Evolutionary conservation across 768 basidiomycete species (phyloP), one percentile per base, ranked within the genome.

Genomic region (Tulasnella sp.): DNA sequence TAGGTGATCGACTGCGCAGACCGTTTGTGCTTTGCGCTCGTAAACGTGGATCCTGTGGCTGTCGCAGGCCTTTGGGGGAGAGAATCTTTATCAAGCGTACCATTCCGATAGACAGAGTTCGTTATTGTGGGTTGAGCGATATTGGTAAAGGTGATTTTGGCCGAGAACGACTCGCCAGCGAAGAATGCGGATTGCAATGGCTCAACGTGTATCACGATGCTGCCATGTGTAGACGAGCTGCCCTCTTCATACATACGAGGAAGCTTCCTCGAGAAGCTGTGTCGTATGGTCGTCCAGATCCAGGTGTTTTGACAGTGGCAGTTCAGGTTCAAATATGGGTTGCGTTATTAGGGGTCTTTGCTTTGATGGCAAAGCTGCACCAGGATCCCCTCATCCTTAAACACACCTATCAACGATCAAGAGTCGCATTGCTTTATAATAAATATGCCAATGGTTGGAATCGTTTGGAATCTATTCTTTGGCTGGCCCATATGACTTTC

Each of bases 141-240:
- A 69, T 95, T 96, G 51, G 86, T 85, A 71, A 96, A 91, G 0
- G 87, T 86, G 64, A 97, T 83, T 3, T 82, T 85, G 11, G 88
- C 89, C 2, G 83, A 76, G 71, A 95, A 90, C 0, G 80, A 75
- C 71, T 97, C 94, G 59, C 94, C 94, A 0, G 94, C 90, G 70
- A 94, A 97, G 73, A 86, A 97, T 0, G 91, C 88, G 0, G 89
- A 86, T 63, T 92, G 86, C 0, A 86, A 77, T 1, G 94, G 94
- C 0, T 67, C 69, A 53, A 75, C 69, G 5, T 69, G 70, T 21
- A 75, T 63, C 58, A 67, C 64, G n/a, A 74, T 65, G 47, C 51
- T 50, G 7, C 53, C 53, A 7, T 32, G 26, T 1, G 53, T 19
- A 13, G 19, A 19, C 45, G 26, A 19, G n/a, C 19, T 48, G 5